Percentiles rank a stretch among this genome's conserved stretches.
These are phyloP conservation scores for Rubus idaeus DNA, from an alignment of 306 rosid species.

Conservation along the genomic window DNA sequence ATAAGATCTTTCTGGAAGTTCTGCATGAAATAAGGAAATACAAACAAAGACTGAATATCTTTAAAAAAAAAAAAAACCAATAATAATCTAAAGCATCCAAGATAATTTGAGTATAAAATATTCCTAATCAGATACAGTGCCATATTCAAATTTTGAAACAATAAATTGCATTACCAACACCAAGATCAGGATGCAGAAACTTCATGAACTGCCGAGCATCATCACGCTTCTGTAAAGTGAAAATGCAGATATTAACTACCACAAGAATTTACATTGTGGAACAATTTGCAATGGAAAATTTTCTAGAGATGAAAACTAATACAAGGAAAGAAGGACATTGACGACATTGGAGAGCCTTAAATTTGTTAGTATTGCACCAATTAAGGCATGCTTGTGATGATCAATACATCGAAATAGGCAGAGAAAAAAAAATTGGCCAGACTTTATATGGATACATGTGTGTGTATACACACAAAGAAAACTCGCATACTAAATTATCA, in stretches of 20 bases:
- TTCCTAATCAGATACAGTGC: slow-evolving; percentile 13
- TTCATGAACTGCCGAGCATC: slow-evolving; percentile 98
- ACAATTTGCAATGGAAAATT: not conserved
- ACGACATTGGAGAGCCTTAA: not conserved
- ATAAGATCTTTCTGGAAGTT: slow-evolving; percentile 96
- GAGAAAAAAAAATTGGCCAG: not conserved
- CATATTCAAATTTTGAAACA: slow-evolving; percentile 8
- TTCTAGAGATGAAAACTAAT: not conserved
- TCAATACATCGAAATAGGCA: not conserved
- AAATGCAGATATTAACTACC: slow-evolving; percentile 24
- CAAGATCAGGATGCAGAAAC: slow-evolving; percentile 98
- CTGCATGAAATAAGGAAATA: slow-evolving; percentile 43
- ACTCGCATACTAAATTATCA: not conserved
- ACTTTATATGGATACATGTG: not conserved
- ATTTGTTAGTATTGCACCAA: not conserved
- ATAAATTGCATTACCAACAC: slow-evolving; percentile 66
- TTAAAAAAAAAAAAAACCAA: not conserved
- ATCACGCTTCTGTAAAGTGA: slow-evolving; percentile 71
- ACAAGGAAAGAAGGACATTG: not conserved
- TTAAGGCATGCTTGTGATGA: not conserved
- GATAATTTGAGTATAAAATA: slow-evolving; percentile 1
- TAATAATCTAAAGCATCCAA: not conserved
- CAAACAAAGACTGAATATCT: slow-evolving; percentile 26
- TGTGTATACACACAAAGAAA: not conserved
- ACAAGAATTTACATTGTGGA: not conserved